phyloP scores from a whole-genome alignment of 2,329 filamentous ascomycete genomes.

The Neodidymelliopsis sp. region DNA sequence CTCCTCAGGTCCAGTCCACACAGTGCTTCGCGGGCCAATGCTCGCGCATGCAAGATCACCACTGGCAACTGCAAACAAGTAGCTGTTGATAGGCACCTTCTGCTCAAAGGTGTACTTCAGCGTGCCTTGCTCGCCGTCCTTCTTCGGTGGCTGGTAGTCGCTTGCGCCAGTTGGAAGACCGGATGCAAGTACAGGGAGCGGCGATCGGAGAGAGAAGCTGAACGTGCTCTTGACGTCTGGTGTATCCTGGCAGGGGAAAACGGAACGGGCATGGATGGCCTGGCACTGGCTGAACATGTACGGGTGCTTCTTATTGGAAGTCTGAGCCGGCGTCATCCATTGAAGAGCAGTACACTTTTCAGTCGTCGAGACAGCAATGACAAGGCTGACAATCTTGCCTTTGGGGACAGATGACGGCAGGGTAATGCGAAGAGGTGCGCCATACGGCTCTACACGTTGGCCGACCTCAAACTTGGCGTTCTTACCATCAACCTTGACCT shows the following conservation, averaged over 20 bases:
- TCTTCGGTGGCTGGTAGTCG: conserved; percentile 57
- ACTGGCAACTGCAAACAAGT: conserved; percentile 89
- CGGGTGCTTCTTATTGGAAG: conserved; percentile 92
- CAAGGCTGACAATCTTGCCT: conserved; percentile 57
- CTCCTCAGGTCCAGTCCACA: conserved; percentile 89
- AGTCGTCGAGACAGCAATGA: conserved; percentile 73
- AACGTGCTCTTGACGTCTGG: conserved; percentile 97
- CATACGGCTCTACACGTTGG: conserved; percentile 75
- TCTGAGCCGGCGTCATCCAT: conserved; percentile 93
- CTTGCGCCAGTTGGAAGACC: conserved; percentile 70
- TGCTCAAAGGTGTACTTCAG: conserved; percentile 86
- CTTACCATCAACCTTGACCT: conserved; percentile 73
- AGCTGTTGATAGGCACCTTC: conserved; percentile 89
- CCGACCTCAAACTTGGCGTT: conserved; percentile 74
- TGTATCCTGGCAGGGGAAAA: conserved; percentile 97
- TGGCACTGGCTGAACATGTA: conserved; percentile 99
- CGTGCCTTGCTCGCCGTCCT: conserved; percentile 62
- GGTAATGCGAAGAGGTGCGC: conserved; percentile 71
- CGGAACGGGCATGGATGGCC: conserved; percentile 90
- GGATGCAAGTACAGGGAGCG: conserved; percentile 89
- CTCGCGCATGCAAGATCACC: conserved; percentile 85
- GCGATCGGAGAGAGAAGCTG: conserved; percentile 85
- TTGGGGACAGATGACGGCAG: conserved; percentile 58
- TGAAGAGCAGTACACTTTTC: conserved; percentile 89
- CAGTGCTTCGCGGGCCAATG: conserved; percentile 83